Evolutionary conservation across 768 basidiomycete genomes (phyloP), one percentile per base, ranked within the genome.

Genomic region (Macrolepiota fuliginosa): DNA sequence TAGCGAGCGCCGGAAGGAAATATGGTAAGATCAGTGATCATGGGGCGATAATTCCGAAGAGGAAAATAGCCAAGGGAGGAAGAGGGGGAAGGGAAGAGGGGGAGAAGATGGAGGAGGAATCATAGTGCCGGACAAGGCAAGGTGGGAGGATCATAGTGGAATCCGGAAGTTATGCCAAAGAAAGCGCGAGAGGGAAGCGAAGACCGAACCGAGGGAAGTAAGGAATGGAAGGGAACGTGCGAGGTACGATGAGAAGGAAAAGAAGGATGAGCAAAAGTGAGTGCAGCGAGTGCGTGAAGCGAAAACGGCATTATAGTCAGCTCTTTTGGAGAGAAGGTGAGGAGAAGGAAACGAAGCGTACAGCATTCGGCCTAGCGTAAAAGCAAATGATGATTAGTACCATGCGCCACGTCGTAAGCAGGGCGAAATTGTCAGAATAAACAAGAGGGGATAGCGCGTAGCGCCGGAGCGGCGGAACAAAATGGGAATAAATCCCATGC

Each of bases 361-460:
- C 71, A 72, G 67, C 71, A 73, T 66, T 74, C 70, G 29, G 58
- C 70, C 74, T 75, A 56, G 49, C 37, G 51, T 55, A 54, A 58
- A 24, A 37, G 42, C 35, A 17, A 37, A 32, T 19, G 29, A 24
- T 29, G 6, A 29, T 58, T 46, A 57, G 40, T 25, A 46, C 22
- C 12, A 39, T 54, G 19, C 35, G 29, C 45, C 50, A 27, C 29
- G 27, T 42, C 45, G 17, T 42, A 56, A n/a, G 19, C 7, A 45
- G 46, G 9, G 4, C 3, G 37, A 11, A 50, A 25, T 56, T 59
- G n/a, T 52, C n/a, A n/a, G 12, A 58, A 46, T 24, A 15, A 27
- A 42, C 47, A 52, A 9, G 24, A 56, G 35, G 27, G 15, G 46
- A 59, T 46, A 52, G 55, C 22, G 66, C 71, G 54, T 57, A 73